Conservation (phyloP, 441 rosid species). For the Jatropha podagrica region DNA sequence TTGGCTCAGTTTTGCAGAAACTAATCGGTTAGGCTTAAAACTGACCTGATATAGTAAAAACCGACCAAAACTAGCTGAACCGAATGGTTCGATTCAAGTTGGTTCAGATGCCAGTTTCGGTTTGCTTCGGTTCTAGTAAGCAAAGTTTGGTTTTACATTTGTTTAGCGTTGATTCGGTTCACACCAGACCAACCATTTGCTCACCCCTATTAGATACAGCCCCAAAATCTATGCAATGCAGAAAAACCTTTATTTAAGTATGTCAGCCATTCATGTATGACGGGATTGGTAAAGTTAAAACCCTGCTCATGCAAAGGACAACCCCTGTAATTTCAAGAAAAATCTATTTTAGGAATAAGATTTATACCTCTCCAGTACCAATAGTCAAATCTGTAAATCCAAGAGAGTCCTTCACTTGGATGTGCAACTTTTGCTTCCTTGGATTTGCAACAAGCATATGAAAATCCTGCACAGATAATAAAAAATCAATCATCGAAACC, state of each 20-base stretch:
- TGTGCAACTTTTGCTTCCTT: slow-evolving; percentile 63
- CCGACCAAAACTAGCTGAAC: too few relatives aligned
- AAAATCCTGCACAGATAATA: slow-evolving; percentile 68
- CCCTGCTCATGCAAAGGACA: background rate
- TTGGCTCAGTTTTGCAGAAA: too few relatives aligned
- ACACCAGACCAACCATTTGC: too few relatives aligned
- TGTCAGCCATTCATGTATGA: background rate
- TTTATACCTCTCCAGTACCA: slow-evolving; percentile 79
- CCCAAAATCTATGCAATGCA: too few relatives aligned
- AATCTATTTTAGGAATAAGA: slow-evolving; percentile 8
- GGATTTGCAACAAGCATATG: slow-evolving; percentile 90
- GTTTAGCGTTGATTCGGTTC: too few relatives aligned
- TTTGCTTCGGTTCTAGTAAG: too few relatives aligned
- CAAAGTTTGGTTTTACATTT: too few relatives aligned
- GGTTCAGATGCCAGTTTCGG: too few relatives aligned
- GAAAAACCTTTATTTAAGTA: background rate
- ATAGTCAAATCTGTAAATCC: slow-evolving; percentile 75
- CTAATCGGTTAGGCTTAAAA: too few relatives aligned
- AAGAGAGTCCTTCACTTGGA: slow-evolving; percentile 85
- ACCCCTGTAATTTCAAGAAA: background rate
- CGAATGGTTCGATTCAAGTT: too few relatives aligned
- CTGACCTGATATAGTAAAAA: too few relatives aligned
- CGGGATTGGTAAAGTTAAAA: background rate
- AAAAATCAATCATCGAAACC: slow-evolving; percentile 8
- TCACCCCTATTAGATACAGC: too few relatives aligned